Percentiles rank a stretch among this genome's conserved stretches.
These are phyloP conservation scores for Zoysia matrella DNA, from an alignment of 202 grass and related monocot species.

Conservation along the genomic window DNA sequence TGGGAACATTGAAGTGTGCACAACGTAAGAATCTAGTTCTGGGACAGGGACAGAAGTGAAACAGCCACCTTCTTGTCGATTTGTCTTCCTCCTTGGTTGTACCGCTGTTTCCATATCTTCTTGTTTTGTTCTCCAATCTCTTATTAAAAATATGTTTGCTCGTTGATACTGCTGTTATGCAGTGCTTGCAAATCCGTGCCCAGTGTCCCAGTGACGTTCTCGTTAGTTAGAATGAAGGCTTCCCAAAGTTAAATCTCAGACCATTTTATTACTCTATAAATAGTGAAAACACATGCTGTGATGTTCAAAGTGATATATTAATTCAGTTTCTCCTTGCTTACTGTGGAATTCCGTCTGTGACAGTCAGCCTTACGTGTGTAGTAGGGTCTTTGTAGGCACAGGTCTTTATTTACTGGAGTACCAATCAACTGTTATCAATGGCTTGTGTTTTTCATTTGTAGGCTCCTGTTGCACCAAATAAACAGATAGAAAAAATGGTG, in stretches of 20 bases:
- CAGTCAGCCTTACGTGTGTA: not conserved
- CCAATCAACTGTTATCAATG: no score
- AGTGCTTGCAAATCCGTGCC: not conserved
- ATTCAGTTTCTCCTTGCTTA: not conserved
- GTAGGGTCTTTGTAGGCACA: not conserved
- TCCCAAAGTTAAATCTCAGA: no score
- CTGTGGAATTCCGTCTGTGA: not conserved
- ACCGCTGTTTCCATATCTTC: no score
- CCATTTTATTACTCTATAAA: not conserved
- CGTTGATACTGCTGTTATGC: not conserved
- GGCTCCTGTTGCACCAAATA: no score
- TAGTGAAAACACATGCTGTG: not conserved
- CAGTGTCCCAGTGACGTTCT: no score
- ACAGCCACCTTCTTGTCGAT: not conserved
- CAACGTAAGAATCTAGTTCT: no score
- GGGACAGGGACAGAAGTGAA: constrained; percentile 47
- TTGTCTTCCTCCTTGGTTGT: not conserved
- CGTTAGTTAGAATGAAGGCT: not conserved
- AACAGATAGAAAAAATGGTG: constrained; percentile 83
- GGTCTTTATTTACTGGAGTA: constrained; percentile 49
- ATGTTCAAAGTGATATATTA: not conserved
- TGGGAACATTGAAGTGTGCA: not conserved
- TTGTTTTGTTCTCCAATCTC: no score
- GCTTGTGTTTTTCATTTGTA: no score
- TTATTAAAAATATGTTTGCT: no score